phyloP scores from a whole-genome alignment of 2,329 filamentous ascomycete genomes.

The Fusarium zealandicum region DNA sequence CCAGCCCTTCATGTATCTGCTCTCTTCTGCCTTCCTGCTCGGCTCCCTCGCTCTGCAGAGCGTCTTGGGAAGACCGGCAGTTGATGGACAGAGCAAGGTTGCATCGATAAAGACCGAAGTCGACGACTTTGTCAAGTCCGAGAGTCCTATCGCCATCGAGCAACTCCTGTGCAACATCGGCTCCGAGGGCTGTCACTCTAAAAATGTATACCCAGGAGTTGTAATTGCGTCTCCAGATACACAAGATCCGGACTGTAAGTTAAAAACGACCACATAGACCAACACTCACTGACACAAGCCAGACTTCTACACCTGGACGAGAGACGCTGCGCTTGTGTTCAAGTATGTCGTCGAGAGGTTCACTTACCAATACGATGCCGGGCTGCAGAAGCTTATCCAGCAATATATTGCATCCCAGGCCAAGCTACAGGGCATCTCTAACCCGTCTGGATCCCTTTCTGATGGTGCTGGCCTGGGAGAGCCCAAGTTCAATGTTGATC shows the following conservation, averaged over 20 bases:
- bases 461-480: slow-evolving; percentile 69
- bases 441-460: slow-evolving; percentile 69
- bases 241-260: slow-evolving; percentile 62
- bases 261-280: neutral
- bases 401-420: slow-evolving; percentile 74
- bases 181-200: slow-evolving; percentile 57
- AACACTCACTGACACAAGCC: slow-evolving; percentile 7
- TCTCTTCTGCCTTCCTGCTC: slow-evolving; percentile 59
- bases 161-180: slow-evolving; percentile 68
- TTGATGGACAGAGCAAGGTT: slow-evolving; percentile 43
- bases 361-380: slow-evolving; percentile 61
- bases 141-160: slow-evolving; percentile 59
- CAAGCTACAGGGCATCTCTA: slow-evolving; percentile 69
- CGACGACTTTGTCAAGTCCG: slow-evolving; percentile 59
- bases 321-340: slow-evolving; percentile 75
- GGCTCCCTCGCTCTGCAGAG: slow-evolving; percentile 60
- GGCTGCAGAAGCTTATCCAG: slow-evolving; percentile 67
- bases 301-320: slow-evolving; percentile 83
- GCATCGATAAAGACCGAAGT: slow-evolving; percentile 54
- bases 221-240: slow-evolving; percentile 66
- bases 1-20: slow-evolving; percentile 57
- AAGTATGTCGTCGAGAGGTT: slow-evolving; percentile 74
- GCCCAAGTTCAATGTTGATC: slow-evolving; percentile 74
- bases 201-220: slow-evolving; percentile 57
- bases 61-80: slow-evolving; percentile 56